phyloP scores from a whole-genome alignment of 805 yeast species.

The Candida yuanshanica region DNA sequence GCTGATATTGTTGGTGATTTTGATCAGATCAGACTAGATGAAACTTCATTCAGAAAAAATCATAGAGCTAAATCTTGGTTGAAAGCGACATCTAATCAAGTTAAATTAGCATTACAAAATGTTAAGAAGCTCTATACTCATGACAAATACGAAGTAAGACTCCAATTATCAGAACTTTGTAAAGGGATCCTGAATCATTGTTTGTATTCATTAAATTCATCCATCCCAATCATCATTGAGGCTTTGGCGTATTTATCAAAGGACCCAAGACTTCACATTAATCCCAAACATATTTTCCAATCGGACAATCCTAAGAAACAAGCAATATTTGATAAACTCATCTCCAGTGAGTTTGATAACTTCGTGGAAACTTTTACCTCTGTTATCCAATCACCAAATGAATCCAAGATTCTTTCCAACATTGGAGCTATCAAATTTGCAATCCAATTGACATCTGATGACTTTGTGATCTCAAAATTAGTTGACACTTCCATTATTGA shows the following conservation, averaged over 20 bases:
- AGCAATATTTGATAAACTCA: slow-evolving; percentile 8
- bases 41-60: slow-evolving; percentile 16
- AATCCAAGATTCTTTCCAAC: slow-evolving; percentile 15
- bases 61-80: slow-evolving; percentile 51
- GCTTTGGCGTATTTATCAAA: slow-evolving; percentile 24
- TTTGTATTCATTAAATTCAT: slow-evolving; percentile 28
- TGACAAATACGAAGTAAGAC: slow-evolving; percentile 29
- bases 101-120: slow-evolving; percentile 36
- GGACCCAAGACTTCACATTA: slow-evolving; percentile 10
- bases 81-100: slow-evolving; percentile 45
- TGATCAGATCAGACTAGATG: slow-evolving; percentile 15
- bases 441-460: slow-evolving; percentile 5
- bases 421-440: slow-evolving; percentile 18
- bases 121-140: slow-evolving; percentile 22
- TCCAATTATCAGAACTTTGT: slow-evolving; percentile 27
- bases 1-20: slow-evolving; percentile 10
- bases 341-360: slow-evolving; percentile 13
- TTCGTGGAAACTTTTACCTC: slow-evolving; percentile 15
- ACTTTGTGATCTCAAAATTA: slow-evolving; percentile 13
- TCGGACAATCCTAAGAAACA: slow-evolving; percentile 10
- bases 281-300: slow-evolving; percentile 4
- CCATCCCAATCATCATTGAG: slow-evolving; percentile 33
- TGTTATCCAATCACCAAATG: slow-evolving; percentile 22
- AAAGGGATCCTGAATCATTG: slow-evolving; percentile 27
- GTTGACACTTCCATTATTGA: slow-evolving; percentile 14